Evolutionary conservation across 495 filamentous ascomycete species (phyloP).

Genomic region (Neurospora sp.): DNA sequence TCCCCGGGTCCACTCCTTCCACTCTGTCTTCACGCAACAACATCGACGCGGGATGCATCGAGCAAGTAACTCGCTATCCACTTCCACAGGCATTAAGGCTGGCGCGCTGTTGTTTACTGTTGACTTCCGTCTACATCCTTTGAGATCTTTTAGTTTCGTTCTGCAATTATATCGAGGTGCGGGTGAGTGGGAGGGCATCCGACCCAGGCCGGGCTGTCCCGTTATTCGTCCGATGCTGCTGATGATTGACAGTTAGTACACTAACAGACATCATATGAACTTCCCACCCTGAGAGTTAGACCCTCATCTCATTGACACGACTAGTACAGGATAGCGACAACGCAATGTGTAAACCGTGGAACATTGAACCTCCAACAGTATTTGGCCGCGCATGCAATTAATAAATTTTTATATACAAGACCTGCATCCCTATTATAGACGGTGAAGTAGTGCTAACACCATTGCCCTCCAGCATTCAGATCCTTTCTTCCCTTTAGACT

Average conservation of each 20-base stretch:
- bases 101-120: no score
- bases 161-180: neutral
- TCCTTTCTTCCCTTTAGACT: neutral
- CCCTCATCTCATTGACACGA: neutral
- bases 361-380: neutral
- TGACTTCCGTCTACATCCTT: neutral
- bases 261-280: accelerated
- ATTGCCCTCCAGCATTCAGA: neutral
- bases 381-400: neutral
- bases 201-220: neutral
- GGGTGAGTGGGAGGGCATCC: neutral
- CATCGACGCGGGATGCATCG: neutral
- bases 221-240: neutral
- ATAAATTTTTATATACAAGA: neutral
- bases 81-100: neutral
- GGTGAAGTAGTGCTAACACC: neutral
- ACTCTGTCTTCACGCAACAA: neutral
- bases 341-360: neutral
- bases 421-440: neutral
- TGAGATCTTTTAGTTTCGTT: neutral
- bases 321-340: neutral
- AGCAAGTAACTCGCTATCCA: neutral
- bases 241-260: neutral
- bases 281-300: neutral
- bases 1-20: neutral